These are phyloP conservation scores for Priceomyces fermenticarens DNA, from an alignment of 805 yeast species.

Conservation along the genomic window DNA sequence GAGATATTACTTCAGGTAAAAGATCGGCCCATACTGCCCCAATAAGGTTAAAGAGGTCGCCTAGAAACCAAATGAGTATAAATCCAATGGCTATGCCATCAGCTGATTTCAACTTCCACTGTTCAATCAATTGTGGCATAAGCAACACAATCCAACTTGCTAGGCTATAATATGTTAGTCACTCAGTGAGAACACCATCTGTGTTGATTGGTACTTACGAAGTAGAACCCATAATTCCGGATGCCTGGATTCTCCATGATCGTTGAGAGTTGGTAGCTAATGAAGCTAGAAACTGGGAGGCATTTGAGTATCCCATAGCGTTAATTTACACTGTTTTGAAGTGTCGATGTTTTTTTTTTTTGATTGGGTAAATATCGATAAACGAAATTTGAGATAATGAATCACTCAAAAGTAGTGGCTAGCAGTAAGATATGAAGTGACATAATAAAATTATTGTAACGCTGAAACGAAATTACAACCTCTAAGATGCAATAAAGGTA, in stretches of 20 bases:
- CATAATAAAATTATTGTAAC: neutral
- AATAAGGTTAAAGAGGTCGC: conserved; percentile 63
- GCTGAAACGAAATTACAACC: too few relatives aligned
- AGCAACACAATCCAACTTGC: conserved; percentile 80
- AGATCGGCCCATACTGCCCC: conserved; percentile 72
- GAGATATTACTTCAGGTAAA: conserved; percentile 63
- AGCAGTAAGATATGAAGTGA: neutral
- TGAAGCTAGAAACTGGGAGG: neutral
- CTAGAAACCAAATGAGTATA: conserved; percentile 65
- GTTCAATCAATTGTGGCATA: conserved; percentile 76
- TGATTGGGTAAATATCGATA: neutral
- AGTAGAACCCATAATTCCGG: conserved; percentile 68
- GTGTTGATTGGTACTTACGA: conserved; percentile 32
- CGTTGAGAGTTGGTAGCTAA: neutral
- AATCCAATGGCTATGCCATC: conserved; percentile 75
- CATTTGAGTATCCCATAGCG: neutral
- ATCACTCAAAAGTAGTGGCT: neutral
- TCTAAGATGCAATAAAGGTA: too few relatives aligned
- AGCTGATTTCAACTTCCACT: conserved; percentile 71
- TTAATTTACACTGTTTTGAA: neutral
- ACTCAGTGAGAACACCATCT: neutral
- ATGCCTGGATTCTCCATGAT: conserved; percentile 39
- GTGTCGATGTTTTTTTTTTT: neutral
- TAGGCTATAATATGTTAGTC: conserved; percentile 30
- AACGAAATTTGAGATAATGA: neutral